phyloP scores from a whole-genome alignment of 805 yeast genomes.

The Saturnispora dispora region DNA sequence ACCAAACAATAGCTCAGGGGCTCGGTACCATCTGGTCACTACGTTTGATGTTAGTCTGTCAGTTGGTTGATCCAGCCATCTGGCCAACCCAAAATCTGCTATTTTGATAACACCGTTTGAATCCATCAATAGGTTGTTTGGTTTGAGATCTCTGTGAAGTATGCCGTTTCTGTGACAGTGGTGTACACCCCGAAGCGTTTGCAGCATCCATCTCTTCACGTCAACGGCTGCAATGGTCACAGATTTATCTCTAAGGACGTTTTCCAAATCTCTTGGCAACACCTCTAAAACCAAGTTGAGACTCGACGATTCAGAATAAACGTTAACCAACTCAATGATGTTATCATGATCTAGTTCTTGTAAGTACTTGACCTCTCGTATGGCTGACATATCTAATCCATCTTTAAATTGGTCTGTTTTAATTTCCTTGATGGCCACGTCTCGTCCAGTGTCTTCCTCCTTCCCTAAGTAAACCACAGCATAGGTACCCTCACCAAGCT shows the following conservation, averaged over 20 bases:
- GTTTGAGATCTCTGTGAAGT: slow-evolving; percentile 88
- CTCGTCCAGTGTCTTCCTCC: slow-evolving; percentile 43
- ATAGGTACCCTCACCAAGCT: slow-evolving; percentile 98
- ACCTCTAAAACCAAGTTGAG: slow-evolving; percentile 88
- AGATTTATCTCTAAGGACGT: slow-evolving; percentile 70
- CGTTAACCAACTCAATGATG: slow-evolving; percentile 83
- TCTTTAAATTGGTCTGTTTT: slow-evolving; percentile 91
- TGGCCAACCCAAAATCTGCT: slow-evolving; percentile 96
- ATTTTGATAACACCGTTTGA: slow-evolving; percentile 83
- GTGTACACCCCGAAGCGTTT: slow-evolving; percentile 91
- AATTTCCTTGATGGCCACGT: slow-evolving; percentile 90
- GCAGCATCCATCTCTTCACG: slow-evolving; percentile 85
- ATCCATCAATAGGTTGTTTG: slow-evolving; percentile 79
- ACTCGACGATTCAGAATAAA: slow-evolving; percentile 52
- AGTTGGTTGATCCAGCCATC: slow-evolving; percentile 70
- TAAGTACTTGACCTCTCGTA: slow-evolving; percentile 82
- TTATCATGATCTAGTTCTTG: slow-evolving; percentile 74
- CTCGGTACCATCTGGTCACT: slow-evolving; percentile 96
- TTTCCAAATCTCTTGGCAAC: slow-evolving; percentile 85
- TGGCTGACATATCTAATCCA: slow-evolving; percentile 96
- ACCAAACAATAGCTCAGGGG: slow-evolving; percentile 88
- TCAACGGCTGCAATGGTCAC: slow-evolving; percentile 77
- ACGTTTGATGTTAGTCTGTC: slow-evolving; percentile 85
- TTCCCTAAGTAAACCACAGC: slow-evolving; percentile 90
- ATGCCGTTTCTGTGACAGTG: slow-evolving; percentile 91